Conservation (phyloP, 345 rosid genomes). For the Hibiscus mutabilis region DNA sequence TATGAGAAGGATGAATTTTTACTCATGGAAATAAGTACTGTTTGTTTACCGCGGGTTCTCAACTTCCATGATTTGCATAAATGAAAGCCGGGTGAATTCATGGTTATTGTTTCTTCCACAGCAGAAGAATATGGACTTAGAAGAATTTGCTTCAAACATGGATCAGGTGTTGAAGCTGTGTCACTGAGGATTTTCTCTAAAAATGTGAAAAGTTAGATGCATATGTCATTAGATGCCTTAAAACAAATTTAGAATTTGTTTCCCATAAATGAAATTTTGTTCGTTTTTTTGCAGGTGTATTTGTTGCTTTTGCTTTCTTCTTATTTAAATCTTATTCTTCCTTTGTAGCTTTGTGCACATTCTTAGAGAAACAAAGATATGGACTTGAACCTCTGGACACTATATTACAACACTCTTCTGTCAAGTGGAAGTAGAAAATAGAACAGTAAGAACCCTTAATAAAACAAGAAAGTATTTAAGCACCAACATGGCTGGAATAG, state of each 20-base stretch:
- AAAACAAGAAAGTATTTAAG: background rate
- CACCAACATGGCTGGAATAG: background rate
- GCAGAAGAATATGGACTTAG: background rate
- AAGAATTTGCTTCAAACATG: too few relatives aligned
- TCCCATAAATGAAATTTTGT: too few relatives aligned
- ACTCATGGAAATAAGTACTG: too few relatives aligned
- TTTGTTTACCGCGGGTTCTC: background rate
- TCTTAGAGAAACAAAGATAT: background rate
- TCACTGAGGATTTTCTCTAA: too few relatives aligned
- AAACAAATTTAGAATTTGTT: too few relatives aligned
- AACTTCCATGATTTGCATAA: background rate
- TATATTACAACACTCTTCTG: background rate
- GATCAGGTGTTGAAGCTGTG: too few relatives aligned
- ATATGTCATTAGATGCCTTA: too few relatives aligned
- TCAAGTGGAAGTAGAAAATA: background rate
- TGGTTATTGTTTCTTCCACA: background rate
- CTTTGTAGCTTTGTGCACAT: background rate
- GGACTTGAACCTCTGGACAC: background rate
- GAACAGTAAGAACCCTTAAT: background rate
- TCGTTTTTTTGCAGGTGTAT: background rate
- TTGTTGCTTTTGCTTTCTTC: background rate
- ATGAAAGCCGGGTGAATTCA: background rate
- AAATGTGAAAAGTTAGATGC: too few relatives aligned
- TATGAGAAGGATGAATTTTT: background rate
- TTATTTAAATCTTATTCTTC: background rate